Evolutionary conservation across 78 protist genomes (phyloP), one percentile per base, ranked within the genome.

Genomic region (Emiliania huxleyi): DNA sequence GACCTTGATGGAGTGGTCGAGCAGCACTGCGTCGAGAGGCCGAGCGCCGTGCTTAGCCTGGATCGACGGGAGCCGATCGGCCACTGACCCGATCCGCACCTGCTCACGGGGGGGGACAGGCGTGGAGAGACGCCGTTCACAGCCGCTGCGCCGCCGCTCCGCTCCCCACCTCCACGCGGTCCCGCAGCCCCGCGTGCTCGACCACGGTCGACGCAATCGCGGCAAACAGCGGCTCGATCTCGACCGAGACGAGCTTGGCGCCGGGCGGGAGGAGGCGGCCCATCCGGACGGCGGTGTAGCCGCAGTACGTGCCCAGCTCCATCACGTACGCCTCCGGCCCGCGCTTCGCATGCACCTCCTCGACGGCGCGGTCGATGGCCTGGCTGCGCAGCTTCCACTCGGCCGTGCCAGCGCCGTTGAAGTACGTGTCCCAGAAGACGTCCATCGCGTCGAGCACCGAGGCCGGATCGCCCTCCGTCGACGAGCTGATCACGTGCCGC

Each of bases 401-500:
- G 33, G 48, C 49, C 12, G 85, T 21, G 46, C 85, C 85, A 22
- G 15, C 85, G 33, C 85, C 85, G 46, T 77, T 77, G 29, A 77
- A 77, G 85, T 77, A 77, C 44, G 85, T 77, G 85, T 77, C 85
- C 85, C 85, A 77, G 46, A 77, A 77, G 18, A 40, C 85, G 85
- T 77, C 85, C 85, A 77, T 77, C 85, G 85, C 42, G 4, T 77
- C 11, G 37, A 40, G 15, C 35, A 77, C 85, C 29, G 85, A 37
- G 19, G 37, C 48, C 26, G 85, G 48, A 2, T 77, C 85, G 23
- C 85, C 85, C 85, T 77, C 85, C 21, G 44, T 3, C 22, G 85
- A 4, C 19, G 44, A 18, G 48, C 19, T 3, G 46, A 77, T 40
- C 35, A 77, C 85, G 46, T 77, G 46, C n/a, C 46, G 85, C n/a